Evolutionary conservation across 192 early-diverging fungal genomes (phyloP).

Genomic region (Backusella parvicylindrica): DNA sequence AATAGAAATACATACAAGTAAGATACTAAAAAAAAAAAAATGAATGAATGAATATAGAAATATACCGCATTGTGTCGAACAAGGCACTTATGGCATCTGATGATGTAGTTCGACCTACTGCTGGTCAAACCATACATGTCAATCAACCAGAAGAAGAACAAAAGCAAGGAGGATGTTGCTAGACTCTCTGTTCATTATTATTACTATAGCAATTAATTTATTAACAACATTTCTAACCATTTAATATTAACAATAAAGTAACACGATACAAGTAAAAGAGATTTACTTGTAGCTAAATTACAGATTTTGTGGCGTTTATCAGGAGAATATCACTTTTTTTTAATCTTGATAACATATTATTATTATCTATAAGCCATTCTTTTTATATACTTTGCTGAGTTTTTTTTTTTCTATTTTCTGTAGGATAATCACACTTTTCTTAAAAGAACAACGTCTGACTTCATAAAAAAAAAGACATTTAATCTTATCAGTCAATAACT

Average conservation of each 20-base stretch:
- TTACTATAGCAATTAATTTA: not conserved
- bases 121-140: constrained; percentile 72
- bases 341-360: not conserved
- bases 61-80: constrained; percentile 96
- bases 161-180: constrained; percentile 67
- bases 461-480: too few species aligned
- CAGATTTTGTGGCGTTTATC: not conserved
- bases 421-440: too few species aligned
- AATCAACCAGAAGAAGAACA: constrained; percentile 55
- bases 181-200: not conserved
- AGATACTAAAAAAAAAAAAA: not conserved
- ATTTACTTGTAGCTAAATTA: not conserved
- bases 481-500: too few species aligned
- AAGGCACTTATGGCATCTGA: constrained; percentile 85
- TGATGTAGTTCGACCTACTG: constrained; percentile 65
- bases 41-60: constrained; percentile 53
- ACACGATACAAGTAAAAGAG: not conserved
- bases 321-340: not conserved
- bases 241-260: not conserved
- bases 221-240: not conserved
- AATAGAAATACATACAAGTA: not conserved
- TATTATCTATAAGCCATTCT: not conserved
- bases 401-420: too few species aligned
- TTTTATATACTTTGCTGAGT: too few species aligned
- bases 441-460: too few species aligned